Conservation (phyloP, 768 basidiomycete genomes). For the Xanthoconium purpureum region DNA sequence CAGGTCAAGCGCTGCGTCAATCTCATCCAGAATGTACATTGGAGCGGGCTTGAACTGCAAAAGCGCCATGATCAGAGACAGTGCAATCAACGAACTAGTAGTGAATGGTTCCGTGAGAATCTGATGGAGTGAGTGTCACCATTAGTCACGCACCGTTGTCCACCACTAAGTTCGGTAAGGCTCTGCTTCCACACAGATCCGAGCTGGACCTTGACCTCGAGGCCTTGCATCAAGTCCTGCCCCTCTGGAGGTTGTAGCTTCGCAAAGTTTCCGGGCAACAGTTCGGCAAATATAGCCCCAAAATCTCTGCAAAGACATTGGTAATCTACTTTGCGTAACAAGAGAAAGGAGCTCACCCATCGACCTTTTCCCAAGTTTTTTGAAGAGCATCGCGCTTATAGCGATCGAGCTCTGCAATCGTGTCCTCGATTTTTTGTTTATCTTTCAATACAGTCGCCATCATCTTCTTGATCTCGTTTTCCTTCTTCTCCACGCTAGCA, state of each 20-base stretch:
- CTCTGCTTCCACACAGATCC: conserved; percentile 98
- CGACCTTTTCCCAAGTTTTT: conserved; percentile 97
- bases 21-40: conserved; percentile 99
- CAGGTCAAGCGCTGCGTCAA: conserved; percentile 94
- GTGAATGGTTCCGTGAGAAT: not conserved
- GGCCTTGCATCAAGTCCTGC: conserved; percentile 88
- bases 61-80: conserved; percentile 97
- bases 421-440: conserved; percentile 92
- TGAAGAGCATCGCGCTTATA: conserved; percentile 92
- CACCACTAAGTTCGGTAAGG: conserved; percentile 94
- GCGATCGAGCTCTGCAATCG: conserved; percentile 87
- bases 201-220: conserved; percentile 95
- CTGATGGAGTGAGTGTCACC: not conserved
- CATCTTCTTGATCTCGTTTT: conserved; percentile 83
- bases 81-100: conserved; percentile 87
- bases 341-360: conserved; percentile 52
- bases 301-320: conserved; percentile 65
- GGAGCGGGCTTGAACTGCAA: conserved; percentile 99
- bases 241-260: conserved; percentile 93
- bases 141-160: conserved; percentile 70
- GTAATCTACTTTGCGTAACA: not conserved
- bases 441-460: conserved; percentile 84
- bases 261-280: conserved; percentile 94
- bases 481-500: conserved; percentile 88
- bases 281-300: conserved; percentile 91